Evolutionary conservation across 2,329 filamentous ascomycete genomes (phyloP), one percentile per base, ranked within the genome.

Genomic region (Fusarium nelsonii): DNA sequence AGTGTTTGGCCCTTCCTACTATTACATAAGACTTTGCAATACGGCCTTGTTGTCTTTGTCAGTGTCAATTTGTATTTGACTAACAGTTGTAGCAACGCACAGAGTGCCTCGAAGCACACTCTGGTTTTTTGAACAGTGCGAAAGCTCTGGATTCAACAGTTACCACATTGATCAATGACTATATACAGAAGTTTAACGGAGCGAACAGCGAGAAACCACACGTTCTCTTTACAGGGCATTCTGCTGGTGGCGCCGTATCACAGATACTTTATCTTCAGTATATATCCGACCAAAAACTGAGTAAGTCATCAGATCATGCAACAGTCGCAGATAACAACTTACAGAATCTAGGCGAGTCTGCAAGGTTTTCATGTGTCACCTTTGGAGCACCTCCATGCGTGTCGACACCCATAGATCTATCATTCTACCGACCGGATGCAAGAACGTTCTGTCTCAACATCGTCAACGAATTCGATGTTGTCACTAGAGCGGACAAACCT

Each of bases 381-480:
- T 71, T 74, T 58, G 72, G 71, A 10, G 55, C 71, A 26, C 70
- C 70, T 9, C 70, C 71, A 4, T 73, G 63, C 10, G 45, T 74
- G 23, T 64, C 68, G 7, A 18, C 26, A 10, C 48, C 49, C 9
- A 14, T 70, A 26, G 45, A 67, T 18, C 36, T 68, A 10, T 52
- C 58, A 11, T 49, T 28, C 15, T 63, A 58, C 45, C 49, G 59
- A 3, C 14, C 52, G 4, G 34, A 11, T 18, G 34, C 37, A 2
- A 18, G 15, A 54, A 61, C 71, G 4, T 12, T 73, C 3, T 72
- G 56, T 10, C 10, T 74, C n/a, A 74, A 73, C n/a, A 61, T 74
- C 14, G 65, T 69, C 37, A 74, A 74, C n/a, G 70, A 74, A 39
- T 74, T 74, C 14, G 72, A 74, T 10, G 44, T 70, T 4, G 66